Evolutionary conservation across 192 early-diverging fungal genomes (phyloP), one percentile per base, ranked within the genome.

Genomic region (Pilaira anomala): DNA sequence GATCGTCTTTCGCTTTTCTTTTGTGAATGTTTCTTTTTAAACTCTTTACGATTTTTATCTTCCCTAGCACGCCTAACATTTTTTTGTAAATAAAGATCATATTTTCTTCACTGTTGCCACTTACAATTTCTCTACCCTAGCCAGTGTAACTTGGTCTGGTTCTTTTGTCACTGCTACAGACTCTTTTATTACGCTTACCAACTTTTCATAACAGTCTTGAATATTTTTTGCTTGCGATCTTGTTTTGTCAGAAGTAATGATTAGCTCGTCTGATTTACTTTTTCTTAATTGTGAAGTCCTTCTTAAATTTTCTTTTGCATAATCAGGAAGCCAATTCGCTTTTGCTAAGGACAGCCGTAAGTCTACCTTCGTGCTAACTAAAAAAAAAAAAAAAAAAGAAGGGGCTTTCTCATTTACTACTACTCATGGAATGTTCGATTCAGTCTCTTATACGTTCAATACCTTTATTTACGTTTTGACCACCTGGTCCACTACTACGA

Each of bases 391-490:
- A 22, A 49, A n/a, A 50, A 9, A 11, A 41, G 7, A 57, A 33
- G 30, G 21, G 3, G 18, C 24, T 1, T n/a, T n/a, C 16, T 48
- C 26, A 48, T n/a, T n/a, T n/a, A n/a, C n/a, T n/a, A n/a, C n/a
- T n/a, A n/a, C n/a, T 7, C 24, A 50, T 55, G 30, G 48, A 25
- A n/a, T 7, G 9, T 46, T 45, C 7, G 41, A 42, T n/a, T n/a
- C n/a, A n/a, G n/a, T n/a, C n/a, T n/a, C 19, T 25, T 22, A 26
- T 28, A 14, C 11, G 22, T 14, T 49, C 2, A 1, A 44, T 74
- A 85, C 88, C 83, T 83, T 96, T 96, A 80, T 96, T 96, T 29
- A 96, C 93, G 68, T 96, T 93, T 66, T 96, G 92, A 19, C 93
- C 93, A 24, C 93, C 93, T 11, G 93, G 90, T 4, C 92, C 93